Conservation (phyloP, 1,284 basidiomycete species). For the Apiotrichum akiyoshidainum region DNA sequence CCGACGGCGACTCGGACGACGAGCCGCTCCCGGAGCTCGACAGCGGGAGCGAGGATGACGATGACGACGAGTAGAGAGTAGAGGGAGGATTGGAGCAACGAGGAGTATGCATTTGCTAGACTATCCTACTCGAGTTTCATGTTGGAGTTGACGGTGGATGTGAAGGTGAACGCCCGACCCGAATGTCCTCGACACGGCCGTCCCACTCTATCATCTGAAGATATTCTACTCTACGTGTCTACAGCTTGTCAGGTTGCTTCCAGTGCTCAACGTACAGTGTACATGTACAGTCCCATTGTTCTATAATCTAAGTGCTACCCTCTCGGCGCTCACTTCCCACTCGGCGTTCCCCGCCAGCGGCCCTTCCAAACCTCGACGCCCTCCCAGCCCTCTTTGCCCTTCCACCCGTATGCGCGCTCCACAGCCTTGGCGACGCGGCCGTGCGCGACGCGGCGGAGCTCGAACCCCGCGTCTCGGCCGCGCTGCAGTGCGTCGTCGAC, state of each 20-base stretch:
- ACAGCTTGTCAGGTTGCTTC: too few species aligned
- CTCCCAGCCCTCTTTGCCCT: constrained; percentile 39
- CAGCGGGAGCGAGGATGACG: constrained; percentile 48
- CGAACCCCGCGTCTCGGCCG: constrained; percentile 57
- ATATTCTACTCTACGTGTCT: too few species aligned
- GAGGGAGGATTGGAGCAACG: background rate
- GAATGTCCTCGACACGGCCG: too few species aligned
- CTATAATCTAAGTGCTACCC: too few species aligned
- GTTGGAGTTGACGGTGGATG: too few species aligned
- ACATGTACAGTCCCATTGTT: too few species aligned
- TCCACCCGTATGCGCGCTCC: constrained; percentile 56
- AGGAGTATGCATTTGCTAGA: background rate
- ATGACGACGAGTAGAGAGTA: constrained; percentile 40
- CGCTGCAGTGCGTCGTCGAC: constrained; percentile 60
- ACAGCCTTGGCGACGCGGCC: constrained; percentile 64
- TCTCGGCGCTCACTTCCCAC: too few species aligned
- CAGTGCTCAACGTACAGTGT: too few species aligned
- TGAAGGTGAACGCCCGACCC: too few species aligned
- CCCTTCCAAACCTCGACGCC: constrained; percentile 47
- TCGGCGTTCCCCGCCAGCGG: constrained; percentile 8
- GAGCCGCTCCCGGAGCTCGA: constrained; percentile 56
- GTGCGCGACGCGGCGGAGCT: constrained; percentile 60
- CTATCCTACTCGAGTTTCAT: too few species aligned
- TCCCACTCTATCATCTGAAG: too few species aligned
- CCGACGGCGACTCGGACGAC: constrained; percentile 51